Evolutionary conservation across 768 basidiomycete species (phyloP).

Genomic region (Roridomyces roridus): DNA sequence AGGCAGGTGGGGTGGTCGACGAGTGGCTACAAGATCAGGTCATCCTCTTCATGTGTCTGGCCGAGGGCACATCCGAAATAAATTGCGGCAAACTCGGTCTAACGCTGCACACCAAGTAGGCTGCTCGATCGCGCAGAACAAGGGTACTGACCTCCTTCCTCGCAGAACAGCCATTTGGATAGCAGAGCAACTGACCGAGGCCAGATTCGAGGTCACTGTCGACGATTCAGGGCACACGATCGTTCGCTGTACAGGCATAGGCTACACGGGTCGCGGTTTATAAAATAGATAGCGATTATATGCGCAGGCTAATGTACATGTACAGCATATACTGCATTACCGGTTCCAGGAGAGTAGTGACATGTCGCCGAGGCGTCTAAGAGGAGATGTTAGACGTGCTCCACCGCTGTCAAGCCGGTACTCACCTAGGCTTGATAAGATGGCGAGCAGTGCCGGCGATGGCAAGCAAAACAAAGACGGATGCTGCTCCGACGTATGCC

Average conservation of each 20-base stretch:
- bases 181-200: slow-evolving; percentile 70
- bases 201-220: slow-evolving; percentile 62
- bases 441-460: slow-evolving; percentile 90
- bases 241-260: slow-evolving; percentile 71
- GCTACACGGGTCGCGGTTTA: slow-evolving; percentile 45
- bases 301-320: slow-evolving; percentile 23
- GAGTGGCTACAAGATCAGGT: slow-evolving; percentile 79
- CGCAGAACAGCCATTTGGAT: slow-evolving; percentile 76
- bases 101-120: slow-evolving; percentile 71
- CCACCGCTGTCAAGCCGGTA: slow-evolving; percentile 5
- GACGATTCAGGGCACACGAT: slow-evolving; percentile 45
- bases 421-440: slow-evolving; percentile 88
- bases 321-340: slow-evolving; percentile 32
- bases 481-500: slow-evolving; percentile 93
- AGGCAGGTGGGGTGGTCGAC: slow-evolving; percentile 76
- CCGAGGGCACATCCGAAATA: slow-evolving; percentile 66
- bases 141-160: neutral
- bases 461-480: slow-evolving; percentile 87
- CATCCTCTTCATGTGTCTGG: slow-evolving; percentile 77
- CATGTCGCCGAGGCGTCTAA: slow-evolving; percentile 87
- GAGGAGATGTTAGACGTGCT: slow-evolving; percentile 19
- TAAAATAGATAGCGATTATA: slow-evolving; percentile 24
- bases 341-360: slow-evolving; percentile 86
- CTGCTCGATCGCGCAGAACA: neutral
- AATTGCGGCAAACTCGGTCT: slow-evolving; percentile 60